A percentile compares a stretch with the other conserved stretches of the same genome.
These are phyloP conservation scores for Suillus americanus DNA, from an alignment of 768 basidiomycete genomes.

Conservation along the genomic window DNA sequence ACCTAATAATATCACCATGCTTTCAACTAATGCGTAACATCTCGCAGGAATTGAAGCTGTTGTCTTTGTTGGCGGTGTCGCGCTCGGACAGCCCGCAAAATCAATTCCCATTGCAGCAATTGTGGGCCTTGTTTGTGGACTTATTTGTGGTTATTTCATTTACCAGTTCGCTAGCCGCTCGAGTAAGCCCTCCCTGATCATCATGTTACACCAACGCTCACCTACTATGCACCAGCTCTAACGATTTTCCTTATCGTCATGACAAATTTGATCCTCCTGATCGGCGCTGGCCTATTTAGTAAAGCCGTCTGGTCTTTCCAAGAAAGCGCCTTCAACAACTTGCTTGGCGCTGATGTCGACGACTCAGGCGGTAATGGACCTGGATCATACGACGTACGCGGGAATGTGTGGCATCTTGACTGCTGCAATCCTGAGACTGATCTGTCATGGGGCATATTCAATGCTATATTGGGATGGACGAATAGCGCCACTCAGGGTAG, in stretches of 20 bases:
- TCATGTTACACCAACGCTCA: neutral
- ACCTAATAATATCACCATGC: neutral
- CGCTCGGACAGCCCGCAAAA: conserved; percentile 76
- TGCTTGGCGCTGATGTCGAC: conserved; percentile 75
- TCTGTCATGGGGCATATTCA: conserved; percentile 80
- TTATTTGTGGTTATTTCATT: conserved; percentile 71
- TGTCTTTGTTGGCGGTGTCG: conserved; percentile 91
- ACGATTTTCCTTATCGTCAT: conserved; percentile 88
- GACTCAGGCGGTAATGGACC: conserved; percentile 75
- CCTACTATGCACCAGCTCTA: conserved; percentile 46
- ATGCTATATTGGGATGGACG: conserved; percentile 85
- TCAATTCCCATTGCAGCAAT: conserved; percentile 92
- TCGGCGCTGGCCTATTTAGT: conserved; percentile 92
- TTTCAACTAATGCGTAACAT: neutral
- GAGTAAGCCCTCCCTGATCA: conserved; percentile 41
- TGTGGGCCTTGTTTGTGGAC: conserved; percentile 77
- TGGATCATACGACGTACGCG: conserved; percentile 77
- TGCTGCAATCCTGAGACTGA: conserved; percentile 69
- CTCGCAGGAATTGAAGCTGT: conserved; percentile 80
- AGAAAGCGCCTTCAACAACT: conserved; percentile 57
- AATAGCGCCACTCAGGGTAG: conserved; percentile 83
- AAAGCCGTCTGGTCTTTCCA: conserved; percentile 76
- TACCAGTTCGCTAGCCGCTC: conserved; percentile 78
- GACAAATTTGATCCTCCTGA: conserved; percentile 89
- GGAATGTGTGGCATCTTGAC: conserved; percentile 85